Evolutionary conservation across 441 rosid species (phyloP).

Genomic region (Mallotus repandus): DNA sequence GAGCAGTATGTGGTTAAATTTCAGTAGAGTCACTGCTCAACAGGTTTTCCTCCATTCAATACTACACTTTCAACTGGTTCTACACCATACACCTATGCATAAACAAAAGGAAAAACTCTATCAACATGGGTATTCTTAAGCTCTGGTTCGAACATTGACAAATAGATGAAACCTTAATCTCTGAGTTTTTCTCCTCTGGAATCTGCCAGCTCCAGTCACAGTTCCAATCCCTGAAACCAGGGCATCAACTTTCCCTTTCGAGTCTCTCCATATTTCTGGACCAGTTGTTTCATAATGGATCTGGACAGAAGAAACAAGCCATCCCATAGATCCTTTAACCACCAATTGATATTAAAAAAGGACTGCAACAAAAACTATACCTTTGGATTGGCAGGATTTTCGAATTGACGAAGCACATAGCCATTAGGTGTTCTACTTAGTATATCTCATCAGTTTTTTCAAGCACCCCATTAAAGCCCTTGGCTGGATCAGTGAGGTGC

Average conservation of each 20-base stretch:
- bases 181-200: constrained; percentile 17
- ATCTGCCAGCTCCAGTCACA: no score
- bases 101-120: not conserved
- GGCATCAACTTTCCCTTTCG: constrained; percentile 12
- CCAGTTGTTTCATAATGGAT: constrained; percentile 20
- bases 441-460: constrained; percentile 14
- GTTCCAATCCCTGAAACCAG: constrained; percentile 13
- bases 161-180: constrained; percentile 3
- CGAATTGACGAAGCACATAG: constrained; percentile 15
- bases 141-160: not conserved
- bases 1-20: not conserved
- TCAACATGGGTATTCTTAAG: not conserved
- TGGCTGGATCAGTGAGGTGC: constrained; percentile 16
- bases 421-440: constrained; percentile 12
- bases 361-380: not conserved
- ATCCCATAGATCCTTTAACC: not conserved
- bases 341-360: no score
- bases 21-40: constrained; percentile 24
- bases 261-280: not conserved
- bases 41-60: constrained; percentile 61
- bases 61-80: constrained; percentile 38
- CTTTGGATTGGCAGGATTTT: constrained; percentile 24
- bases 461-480: constrained; percentile 15
- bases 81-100: constrained; percentile 53
- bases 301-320: not conserved